A percentile compares a stretch with the other conserved stretches of the same genome.
phyloP scores from a whole-genome alignment of 345 rosid species.

The Arabis hirsuta region DNA sequence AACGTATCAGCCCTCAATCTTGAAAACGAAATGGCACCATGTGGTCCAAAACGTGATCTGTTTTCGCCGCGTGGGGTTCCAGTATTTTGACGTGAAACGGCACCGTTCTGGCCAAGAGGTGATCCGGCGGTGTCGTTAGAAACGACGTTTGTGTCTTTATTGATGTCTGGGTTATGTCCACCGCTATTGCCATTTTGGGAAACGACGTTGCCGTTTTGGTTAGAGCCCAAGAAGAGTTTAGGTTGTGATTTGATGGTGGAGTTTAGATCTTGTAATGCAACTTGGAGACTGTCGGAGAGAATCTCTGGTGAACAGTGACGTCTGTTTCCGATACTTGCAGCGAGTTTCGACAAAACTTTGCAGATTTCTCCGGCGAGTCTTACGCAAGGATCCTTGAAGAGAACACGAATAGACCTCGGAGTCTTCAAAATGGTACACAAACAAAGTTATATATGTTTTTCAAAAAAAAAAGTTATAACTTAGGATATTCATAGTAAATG shows the following conservation, averaged over 20 bases:
- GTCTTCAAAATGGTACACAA: constrained; percentile 46
- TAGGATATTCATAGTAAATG: too few species aligned
- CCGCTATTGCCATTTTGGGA: constrained; percentile 56
- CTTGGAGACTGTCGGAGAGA: constrained; percentile 76
- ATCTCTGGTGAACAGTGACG: constrained; percentile 77
- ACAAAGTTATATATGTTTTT: not conserved
- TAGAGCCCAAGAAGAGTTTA: constrained; percentile 68
- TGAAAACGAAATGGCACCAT: constrained; percentile 45
- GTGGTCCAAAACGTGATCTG: constrained; percentile 35
- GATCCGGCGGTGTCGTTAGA: constrained; percentile 31
- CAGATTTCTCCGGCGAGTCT: constrained; percentile 70
- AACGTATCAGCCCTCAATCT: constrained; percentile 61
- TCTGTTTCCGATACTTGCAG: constrained; percentile 56
- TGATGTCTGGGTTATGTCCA: constrained; percentile 40
- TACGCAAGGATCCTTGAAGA: constrained; percentile 74
- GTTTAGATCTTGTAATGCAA: constrained; percentile 76
- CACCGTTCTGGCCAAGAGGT: constrained; percentile 14
- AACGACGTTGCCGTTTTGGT: constrained; percentile 19
- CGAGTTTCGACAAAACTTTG: constrained; percentile 64
- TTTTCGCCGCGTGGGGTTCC: constrained; percentile 22
- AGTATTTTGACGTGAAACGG: constrained; percentile 42
- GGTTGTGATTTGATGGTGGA: constrained; percentile 75
- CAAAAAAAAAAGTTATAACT: not conserved
- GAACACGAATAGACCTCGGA: constrained; percentile 61
- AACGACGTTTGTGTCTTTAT: not conserved